Percentiles rank a stretch among this genome's conserved stretches.
These are phyloP conservation scores for Cynanchum wilfordii DNA, from an alignment of 257 asterid species.

Conservation along the genomic window DNA sequence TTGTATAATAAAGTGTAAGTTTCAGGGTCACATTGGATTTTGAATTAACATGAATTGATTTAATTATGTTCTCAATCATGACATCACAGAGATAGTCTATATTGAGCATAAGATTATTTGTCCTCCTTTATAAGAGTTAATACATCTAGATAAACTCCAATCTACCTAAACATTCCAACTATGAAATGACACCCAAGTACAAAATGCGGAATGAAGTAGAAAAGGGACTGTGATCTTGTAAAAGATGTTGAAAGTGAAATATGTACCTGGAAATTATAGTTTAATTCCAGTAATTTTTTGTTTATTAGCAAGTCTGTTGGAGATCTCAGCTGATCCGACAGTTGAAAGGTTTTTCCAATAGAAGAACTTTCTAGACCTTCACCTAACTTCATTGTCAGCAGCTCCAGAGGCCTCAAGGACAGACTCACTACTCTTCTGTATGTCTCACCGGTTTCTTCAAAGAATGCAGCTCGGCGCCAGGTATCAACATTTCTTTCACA, in stretches of 20 bases:
- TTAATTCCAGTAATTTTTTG: constrained; percentile 48
- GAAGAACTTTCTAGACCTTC: constrained; percentile 67
- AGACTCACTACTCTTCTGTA: constrained; percentile 68
- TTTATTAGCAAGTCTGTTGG: constrained; percentile 59
- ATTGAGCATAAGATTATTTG: neutral
- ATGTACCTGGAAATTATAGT: constrained; percentile 75
- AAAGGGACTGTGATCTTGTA: neutral
- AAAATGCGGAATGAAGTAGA: neutral
- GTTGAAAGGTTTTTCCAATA: constrained; percentile 48
- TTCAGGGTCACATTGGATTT: too few relatives aligned
- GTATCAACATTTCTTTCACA: constrained; percentile 85
- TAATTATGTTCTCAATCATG: neutral
- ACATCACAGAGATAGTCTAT: neutral
- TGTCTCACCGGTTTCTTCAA: constrained; percentile 89
- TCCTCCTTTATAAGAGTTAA: neutral
- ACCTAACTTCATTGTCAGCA: constrained; percentile 50
- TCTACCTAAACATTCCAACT: neutral
- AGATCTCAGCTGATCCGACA: constrained; percentile 64
- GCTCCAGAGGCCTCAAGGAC: constrained; percentile 70
- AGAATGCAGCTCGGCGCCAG: constrained; percentile 98
- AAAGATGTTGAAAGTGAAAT: constrained; percentile 3
- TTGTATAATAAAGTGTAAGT: too few relatives aligned
- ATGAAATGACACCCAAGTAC: neutral
- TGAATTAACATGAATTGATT: neutral
- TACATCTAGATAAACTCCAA: neutral